Conservation (phyloP, 345 rosid genomes). For the Pugionium dolabratum region DNA sequence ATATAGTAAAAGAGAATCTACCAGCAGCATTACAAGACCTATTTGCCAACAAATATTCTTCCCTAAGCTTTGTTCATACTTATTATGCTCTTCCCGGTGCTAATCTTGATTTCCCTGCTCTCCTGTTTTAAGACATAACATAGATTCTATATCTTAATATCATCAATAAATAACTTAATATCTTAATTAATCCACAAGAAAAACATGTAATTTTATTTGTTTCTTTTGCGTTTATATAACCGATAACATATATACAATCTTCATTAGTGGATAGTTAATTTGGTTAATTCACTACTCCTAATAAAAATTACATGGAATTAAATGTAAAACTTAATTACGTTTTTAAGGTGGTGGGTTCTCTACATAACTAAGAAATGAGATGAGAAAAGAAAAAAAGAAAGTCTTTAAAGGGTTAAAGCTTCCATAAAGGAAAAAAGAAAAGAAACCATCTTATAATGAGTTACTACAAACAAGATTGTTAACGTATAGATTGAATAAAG, state of each 20-base stretch:
- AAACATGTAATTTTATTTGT: neutral
- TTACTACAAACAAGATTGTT: conserved; percentile 29
- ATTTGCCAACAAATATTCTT: conserved; percentile 31
- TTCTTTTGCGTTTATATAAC: neutral
- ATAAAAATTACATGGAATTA: neutral
- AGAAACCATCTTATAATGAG: conserved; percentile 32
- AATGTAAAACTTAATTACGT: no score
- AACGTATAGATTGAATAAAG: conserved; percentile 39
- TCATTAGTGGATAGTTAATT: neutral
- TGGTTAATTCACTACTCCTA: conserved; percentile 5
- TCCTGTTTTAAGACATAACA: conserved; percentile 29
- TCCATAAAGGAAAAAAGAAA: conserved; percentile 36
- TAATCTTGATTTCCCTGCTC: conserved; percentile 41
- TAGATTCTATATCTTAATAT: neutral
- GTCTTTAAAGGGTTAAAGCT: conserved; percentile 34
- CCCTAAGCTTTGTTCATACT: conserved; percentile 20
- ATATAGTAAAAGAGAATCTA: conserved; percentile 41
- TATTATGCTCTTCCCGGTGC: conserved; percentile 41
- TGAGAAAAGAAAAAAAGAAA: conserved; percentile 22
- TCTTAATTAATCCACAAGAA: neutral
- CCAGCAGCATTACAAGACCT: conserved; percentile 39
- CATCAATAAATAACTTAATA: neutral
- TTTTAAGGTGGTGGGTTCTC: no score
- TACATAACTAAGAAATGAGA: conserved; percentile 10
- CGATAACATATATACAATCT: neutral